Evolutionary conservation across 768 basidiomycete genomes (phyloP), one percentile per base, ranked within the genome.

Genomic region (Suillus plorans): DNA sequence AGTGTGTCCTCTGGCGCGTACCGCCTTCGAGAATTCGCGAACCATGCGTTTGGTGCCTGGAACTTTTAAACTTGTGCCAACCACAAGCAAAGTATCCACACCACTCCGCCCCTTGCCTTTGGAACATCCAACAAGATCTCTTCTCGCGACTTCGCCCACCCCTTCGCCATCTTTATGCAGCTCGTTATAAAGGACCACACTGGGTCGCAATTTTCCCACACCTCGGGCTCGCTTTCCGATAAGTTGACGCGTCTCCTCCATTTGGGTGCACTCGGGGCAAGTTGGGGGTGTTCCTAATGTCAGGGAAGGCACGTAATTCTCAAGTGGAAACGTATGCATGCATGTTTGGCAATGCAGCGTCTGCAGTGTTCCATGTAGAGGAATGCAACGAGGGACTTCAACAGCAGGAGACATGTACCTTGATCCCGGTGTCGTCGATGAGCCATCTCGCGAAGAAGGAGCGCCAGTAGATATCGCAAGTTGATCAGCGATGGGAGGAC

Each of bases 11-110:
- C 88, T 82, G 9, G 85, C 81, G 52, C 82, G 84, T 28, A 93
- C 86, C 22, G 90, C 89, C 76, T 91, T 93, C 31, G 89, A 85
- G 76, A 91, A 93, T 76, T 96, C 94, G 64, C 92, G 86, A 28
- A 96, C 92, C 78, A 97, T 92, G 68, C 91, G 82, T 77, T 95
- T 96, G 55, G 95, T 95, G 22, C 95, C 95, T 10, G 92, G 94
- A 18, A 97, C 91, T 67, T 89, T 84, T 64, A 97, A 78, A 75
- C 91, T 94, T 63, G 95, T 97, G 52, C 95, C 95, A 20, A 93
- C 95, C 16, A 97, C 95, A 61, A 97, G 77, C 44, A 97, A 78
- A 53, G 95, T 75, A 77, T 97, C 95, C 9, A 94, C 92, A 5
- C 89, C 86, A 55, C 84, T 85, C 65, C 87, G 81, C 3, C 88